phyloP scores from a whole-genome alignment of 2,329 filamentous ascomycete genomes.

The Colletotrichum spaethianum region DNA sequence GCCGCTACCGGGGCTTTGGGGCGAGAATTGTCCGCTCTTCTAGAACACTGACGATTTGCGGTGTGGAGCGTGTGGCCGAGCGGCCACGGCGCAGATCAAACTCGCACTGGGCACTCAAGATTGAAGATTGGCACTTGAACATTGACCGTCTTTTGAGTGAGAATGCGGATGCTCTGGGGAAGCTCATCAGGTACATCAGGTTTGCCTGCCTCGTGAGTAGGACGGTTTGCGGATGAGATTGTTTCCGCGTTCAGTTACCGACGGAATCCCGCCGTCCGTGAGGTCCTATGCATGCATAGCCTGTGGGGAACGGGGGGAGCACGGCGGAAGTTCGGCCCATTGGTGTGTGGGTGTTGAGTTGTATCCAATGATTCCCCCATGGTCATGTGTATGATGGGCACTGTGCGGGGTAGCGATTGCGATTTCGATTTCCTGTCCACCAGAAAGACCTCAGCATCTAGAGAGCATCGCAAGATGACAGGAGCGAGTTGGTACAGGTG shows the following conservation, averaged over 20 bases:
- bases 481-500: background rate
- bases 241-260: constrained; percentile 26
- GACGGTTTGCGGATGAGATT: background rate
- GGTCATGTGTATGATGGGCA: background rate
- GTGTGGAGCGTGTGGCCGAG: constrained; percentile 23
- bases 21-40: constrained; percentile 27
- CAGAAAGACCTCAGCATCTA: background rate
- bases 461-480: background rate
- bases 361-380: constrained; percentile 12
- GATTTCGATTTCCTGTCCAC: constrained; percentile 1
- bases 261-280: constrained; percentile 19
- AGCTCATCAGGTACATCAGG: background rate
- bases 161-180: background rate
- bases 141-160: constrained; percentile 7
- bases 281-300: constrained; percentile 10
- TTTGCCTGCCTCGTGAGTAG: background rate
- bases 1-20: constrained; percentile 25
- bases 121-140: constrained; percentile 1
- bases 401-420: constrained; percentile 17
- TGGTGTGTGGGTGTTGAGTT: constrained; percentile 3
- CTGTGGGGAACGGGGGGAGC: constrained; percentile 21
- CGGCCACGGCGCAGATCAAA: constrained; percentile 8
- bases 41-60: constrained; percentile 32
- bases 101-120: background rate
- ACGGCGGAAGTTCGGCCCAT: constrained; percentile 22